Conservation (phyloP, 768 basidiomycete species). For the Podaxis pistillaris region DNA sequence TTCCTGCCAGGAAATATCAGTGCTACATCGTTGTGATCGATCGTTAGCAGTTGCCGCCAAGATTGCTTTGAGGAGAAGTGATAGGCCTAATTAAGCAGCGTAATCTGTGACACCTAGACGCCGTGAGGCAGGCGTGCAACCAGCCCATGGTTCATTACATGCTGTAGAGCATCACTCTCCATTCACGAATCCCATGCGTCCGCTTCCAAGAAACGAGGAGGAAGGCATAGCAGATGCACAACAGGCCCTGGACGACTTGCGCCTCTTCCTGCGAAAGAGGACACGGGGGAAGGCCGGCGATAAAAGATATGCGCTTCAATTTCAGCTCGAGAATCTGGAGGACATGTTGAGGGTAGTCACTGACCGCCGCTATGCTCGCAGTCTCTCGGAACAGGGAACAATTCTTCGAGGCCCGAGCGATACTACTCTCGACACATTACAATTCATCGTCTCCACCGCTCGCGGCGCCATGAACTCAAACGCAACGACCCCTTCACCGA, state of each 20-base stretch:
- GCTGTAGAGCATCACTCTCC: neutral
- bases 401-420: no score
- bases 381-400: neutral
- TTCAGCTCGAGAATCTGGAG: conserved; percentile 8
- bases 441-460: conserved; percentile 1
- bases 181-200: neutral
- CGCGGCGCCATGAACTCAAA: neutral
- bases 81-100: neutral
- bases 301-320: neutral
- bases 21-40: neutral
- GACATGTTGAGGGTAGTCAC: conserved; percentile 6
- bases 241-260: conserved; percentile 4
- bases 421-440: neutral
- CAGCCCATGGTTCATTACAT: neutral
- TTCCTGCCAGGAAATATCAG: no score
- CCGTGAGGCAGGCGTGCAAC: neutral
- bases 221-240: conserved; percentile 4
- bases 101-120: neutral
- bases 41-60: neutral
- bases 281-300: neutral
- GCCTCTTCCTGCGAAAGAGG: neutral
- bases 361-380: conserved; percentile 7
- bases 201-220: neutral
- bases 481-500: neutral
- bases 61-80: no score